phyloP scores from a whole-genome alignment of 1,284 basidiomycete genomes.

The Naganishia liquefaciens region DNA sequence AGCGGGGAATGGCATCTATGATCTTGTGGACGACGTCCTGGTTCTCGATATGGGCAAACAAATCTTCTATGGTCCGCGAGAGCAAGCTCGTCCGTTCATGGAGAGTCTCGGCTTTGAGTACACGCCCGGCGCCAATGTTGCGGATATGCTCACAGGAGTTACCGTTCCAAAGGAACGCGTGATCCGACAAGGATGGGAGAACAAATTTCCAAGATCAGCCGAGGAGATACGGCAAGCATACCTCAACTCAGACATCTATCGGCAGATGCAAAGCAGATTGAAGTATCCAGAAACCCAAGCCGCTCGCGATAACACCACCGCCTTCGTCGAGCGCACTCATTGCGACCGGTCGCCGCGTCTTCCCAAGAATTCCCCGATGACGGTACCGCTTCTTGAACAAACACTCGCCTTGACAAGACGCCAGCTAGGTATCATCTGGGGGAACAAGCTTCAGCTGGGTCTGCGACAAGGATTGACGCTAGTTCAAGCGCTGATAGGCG shows the following conservation, averaged over 20 bases:
- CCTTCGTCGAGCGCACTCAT: conserved; percentile 69
- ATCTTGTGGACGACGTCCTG: conserved; percentile 68
- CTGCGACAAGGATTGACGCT: conserved; percentile 63
- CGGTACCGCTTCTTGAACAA: conserved; percentile 74
- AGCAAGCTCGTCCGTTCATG: conserved; percentile 74
- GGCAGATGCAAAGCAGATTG: conserved; percentile 51
- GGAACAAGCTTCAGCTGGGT: conserved; percentile 77
- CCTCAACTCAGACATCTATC: conserved; percentile 15
- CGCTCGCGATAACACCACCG: conserved; percentile 71
- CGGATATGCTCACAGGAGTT: conserved; percentile 58
- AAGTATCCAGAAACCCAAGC: conserved; percentile 64
- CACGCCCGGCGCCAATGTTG: conserved; percentile 55
- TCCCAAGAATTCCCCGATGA: conserved; percentile 81
- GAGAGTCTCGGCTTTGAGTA: conserved; percentile 71
- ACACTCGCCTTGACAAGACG: conserved; percentile 70
- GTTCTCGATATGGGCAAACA: conserved; percentile 77
- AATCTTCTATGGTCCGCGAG: conserved; percentile 75
- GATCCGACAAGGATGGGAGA: conserved; percentile 10
- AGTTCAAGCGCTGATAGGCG: conserved; percentile 68
- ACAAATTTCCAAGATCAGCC: conserved; percentile 19
- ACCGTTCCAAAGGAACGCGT: conserved; percentile 13
- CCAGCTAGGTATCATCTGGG: conserved; percentile 68
- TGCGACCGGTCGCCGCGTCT: conserved; percentile 64
- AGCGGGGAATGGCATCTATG: conserved; percentile 63
- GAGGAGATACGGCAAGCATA: conserved; percentile 18